Base-by-base conservation (phyloP, 352 stramenopile species). In the Pythium coloratum region DNA sequence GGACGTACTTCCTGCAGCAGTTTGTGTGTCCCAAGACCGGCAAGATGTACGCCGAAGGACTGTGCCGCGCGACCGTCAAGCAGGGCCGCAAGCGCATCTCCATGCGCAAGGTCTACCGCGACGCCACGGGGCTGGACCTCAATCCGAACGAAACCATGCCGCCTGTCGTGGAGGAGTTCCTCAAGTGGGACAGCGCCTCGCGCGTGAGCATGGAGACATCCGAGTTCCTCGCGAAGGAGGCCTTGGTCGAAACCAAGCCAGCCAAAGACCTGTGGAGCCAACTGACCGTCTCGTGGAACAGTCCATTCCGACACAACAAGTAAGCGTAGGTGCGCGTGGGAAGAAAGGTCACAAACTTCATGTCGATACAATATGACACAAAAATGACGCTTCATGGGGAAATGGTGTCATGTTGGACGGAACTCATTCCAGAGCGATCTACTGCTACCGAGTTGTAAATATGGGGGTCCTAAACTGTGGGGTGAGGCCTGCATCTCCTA, bases 1-100 rank as follows among this genome's bases (percentile, higher is more conserved):
- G 67, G 66, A 64, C 69, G 40, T 77, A 75, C 67, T 75, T 77
- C 53, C 49, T 72, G 6, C 71, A 77, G 47, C 67, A 66, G 7
- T 72, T 77, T 36, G 54, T 69, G 5, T 72, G 63, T 56, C 71
- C 71, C 6, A 61, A 53, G 2, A 75, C 58, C 2, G 71, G 71
- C 59, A 75, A 68, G 30, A 40, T 75, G 30, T 77, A 64, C 56
- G 67, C 67, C 12, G 67, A 77, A 46, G 67, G 67, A 0, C 59
- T 75, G 4, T 71, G 69, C 40, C 69, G 69, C 12, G 68, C 68
- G 18, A 70, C 63, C 12, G 32, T 74, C 28, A 74, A 70, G 62
- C 32, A 74, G 57, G 56, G 68, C 8, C 46, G 57, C 34, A 16
- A 50, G 13, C 68, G 68, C 26, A 38, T 74, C 4, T 34, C 68